phyloP scores from a whole-genome alignment of 148 eudicot species.

The Limonium bicolor region DNA sequence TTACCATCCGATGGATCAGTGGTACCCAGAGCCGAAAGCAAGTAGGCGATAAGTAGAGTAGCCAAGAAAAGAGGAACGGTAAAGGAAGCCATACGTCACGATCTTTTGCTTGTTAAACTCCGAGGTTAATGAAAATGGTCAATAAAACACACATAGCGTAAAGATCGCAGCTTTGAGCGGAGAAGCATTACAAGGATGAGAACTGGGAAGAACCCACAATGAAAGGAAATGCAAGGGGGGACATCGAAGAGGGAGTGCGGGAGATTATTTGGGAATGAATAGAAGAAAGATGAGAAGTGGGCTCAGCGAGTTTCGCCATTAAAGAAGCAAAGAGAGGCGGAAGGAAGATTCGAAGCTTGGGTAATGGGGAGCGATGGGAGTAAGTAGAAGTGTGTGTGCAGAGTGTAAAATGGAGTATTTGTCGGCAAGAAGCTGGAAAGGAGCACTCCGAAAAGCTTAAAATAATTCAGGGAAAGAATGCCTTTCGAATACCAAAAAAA shows the following conservation, averaged over 20 bases:
- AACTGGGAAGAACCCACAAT: neutral
- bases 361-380: slow-evolving; percentile 14
- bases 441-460: too few relatives aligned
- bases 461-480: too few relatives aligned
- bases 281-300: neutral
- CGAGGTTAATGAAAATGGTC: neutral
- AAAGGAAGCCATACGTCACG: slow-evolving; percentile 6
- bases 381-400: slow-evolving; percentile 6
- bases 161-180: neutral
- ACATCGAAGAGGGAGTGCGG: neutral
- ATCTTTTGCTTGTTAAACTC: slow-evolving; percentile 1
- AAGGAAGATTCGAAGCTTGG: slow-evolving; percentile 34
- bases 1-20: slow-evolving; percentile 72
- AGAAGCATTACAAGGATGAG: neutral
- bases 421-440: slow-evolving; percentile 26
- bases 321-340: slow-evolving; percentile 7
- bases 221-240: neutral
- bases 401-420: slow-evolving; percentile 7
- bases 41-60: neutral
- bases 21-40: slow-evolving; percentile 21
- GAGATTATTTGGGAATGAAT: neutral
- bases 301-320: slow-evolving; percentile 10
- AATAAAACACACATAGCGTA: slow-evolving; percentile 3
- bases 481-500: too few relatives aligned
- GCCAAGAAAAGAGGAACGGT: slow-evolving; percentile 5